Evolutionary conservation across 2,329 filamentous ascomycete genomes (phyloP), one percentile per base, ranked within the genome.

Genomic region (Thielaviopsis ethacetica): DNA sequence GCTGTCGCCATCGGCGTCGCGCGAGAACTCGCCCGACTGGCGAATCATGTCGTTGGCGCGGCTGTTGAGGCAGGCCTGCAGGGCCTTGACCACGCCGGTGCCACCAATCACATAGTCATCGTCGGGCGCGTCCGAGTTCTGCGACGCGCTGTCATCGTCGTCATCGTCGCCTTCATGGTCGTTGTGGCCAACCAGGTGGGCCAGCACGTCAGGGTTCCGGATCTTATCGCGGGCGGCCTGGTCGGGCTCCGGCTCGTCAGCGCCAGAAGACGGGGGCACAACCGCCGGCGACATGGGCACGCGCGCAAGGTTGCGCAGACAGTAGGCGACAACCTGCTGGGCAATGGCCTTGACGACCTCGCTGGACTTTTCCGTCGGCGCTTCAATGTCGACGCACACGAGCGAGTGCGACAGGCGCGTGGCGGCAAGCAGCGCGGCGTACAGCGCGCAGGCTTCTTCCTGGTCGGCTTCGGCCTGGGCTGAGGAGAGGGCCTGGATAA

Each of bases 31-130:
- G 76, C 57, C 80, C 76, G 52, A 72, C 69, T 63, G 80, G 73
- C 30, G 80, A 80, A 58, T 85, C 83, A 57, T 84, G 4, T 70
- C 69, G 58, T 84, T 78, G 2, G 70, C 68, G 58, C 81, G 79
- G 61, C 87, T 82, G 67, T 95, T 94, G 55, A 98, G 75, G 66
- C 91, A 95, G 66, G 94, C 94, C 58, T 88, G 84, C 53, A 98
- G 76, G 4, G 93, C 93, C 72, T 95, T 96, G 54, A 95, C 91
- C 1, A 98, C 89, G 26, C 91, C 93, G 0, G 90, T 95, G 17
- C 91, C 91, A 21, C 91, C 91, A 66, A 97, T 93, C 52, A 97
- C 90, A 70, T 97, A 97, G 69, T 96, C 89, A 61, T 95, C 86
- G 64, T 95, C 89, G 0, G 90, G 87, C 6, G 89, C 85, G 12